Evolutionary conservation across 208 protist species (phyloP).

Genomic region (Trypanosoma melophagium): DNA sequence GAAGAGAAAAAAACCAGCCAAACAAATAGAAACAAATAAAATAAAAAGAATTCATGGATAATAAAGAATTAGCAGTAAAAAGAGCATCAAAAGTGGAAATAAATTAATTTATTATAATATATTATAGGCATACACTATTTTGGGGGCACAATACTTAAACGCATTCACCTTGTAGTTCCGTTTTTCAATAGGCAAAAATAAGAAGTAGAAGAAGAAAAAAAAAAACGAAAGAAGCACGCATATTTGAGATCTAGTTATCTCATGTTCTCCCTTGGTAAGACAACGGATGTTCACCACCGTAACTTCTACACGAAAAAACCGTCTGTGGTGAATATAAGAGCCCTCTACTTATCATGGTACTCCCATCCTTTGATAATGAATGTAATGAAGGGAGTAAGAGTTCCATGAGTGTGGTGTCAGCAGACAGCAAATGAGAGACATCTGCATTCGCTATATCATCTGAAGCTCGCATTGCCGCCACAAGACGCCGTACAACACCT

Average conservation of each 20-base stretch:
- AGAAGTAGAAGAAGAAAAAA: slow-evolving; percentile 3
- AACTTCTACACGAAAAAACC: slow-evolving; percentile 12
- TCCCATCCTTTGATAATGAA: not conserved
- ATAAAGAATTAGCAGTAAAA: no score
- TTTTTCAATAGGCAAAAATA: not conserved
- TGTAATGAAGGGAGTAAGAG: slow-evolving; percentile 1
- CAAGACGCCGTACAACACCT: slow-evolving; percentile 48
- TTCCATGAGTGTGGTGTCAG: slow-evolving; percentile 8
- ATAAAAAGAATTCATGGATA: not conserved
- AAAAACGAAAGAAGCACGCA: not conserved
- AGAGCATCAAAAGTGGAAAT: no score
- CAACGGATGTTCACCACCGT: slow-evolving; percentile 26
- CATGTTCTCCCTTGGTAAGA: not conserved
- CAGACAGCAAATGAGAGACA: slow-evolving; percentile 18
- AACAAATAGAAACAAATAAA: not conserved
- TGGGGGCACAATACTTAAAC: no score
- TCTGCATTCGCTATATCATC: not conserved
- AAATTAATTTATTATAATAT: no score
- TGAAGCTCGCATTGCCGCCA: slow-evolving; percentile 14
- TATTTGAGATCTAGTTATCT: not conserved
- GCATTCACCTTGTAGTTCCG: no score
- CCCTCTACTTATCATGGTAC: slow-evolving; percentile 10
- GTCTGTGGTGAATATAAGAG: slow-evolving; percentile 27
- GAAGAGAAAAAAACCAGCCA: not conserved
- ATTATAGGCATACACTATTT: no score